Evolutionary conservation across 2,329 filamentous ascomycete genomes (phyloP).

Genomic region (Xylariales sp.): DNA sequence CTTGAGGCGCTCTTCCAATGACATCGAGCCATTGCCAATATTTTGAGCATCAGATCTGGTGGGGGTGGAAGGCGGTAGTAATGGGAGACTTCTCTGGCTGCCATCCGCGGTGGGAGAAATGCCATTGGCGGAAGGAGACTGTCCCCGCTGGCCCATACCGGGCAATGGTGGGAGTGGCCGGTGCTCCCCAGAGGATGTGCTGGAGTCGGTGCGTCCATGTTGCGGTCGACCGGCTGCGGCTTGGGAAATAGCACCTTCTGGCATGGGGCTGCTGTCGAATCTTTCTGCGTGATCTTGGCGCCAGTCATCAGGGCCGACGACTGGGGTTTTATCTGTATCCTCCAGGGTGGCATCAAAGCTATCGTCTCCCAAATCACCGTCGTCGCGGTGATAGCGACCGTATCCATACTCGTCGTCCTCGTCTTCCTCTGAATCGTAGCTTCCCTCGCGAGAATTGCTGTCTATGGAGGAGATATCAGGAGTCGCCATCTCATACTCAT

Average conservation of each 20-base stretch:
- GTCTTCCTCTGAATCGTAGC: conserved; percentile 80
- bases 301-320: conserved; percentile 97
- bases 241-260: conserved; percentile 42
- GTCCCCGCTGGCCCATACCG: conserved; percentile 44
- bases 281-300: conserved; percentile 70
- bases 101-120: conserved; percentile 68
- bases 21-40: conserved; percentile 71
- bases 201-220: conserved; percentile 65
- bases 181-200: conserved; percentile 74
- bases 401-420: conserved; percentile 63
- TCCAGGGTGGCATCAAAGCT: conserved; percentile 95
- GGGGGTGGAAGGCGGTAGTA: conserved; percentile 64
- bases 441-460: conserved; percentile 86
- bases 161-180: conserved; percentile 85
- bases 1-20: conserved; percentile 78
- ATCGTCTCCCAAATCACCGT: conserved; percentile 65
- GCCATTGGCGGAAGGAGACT: conserved; percentile 55
- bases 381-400: conserved; percentile 45
- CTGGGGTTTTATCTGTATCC: conserved; percentile 94
- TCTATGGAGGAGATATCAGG: conserved; percentile 91
- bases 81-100: conserved; percentile 64
- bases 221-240: conserved; percentile 46
- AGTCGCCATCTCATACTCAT: conserved; percentile 97
- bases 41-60: conserved; percentile 76
- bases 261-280: conserved; percentile 68